A percentile compares a stretch with the other conserved stretches of the same genome.
phyloP scores from a whole-genome alignment of 129 eudicot species.

The Sambucus nigra region DNA sequence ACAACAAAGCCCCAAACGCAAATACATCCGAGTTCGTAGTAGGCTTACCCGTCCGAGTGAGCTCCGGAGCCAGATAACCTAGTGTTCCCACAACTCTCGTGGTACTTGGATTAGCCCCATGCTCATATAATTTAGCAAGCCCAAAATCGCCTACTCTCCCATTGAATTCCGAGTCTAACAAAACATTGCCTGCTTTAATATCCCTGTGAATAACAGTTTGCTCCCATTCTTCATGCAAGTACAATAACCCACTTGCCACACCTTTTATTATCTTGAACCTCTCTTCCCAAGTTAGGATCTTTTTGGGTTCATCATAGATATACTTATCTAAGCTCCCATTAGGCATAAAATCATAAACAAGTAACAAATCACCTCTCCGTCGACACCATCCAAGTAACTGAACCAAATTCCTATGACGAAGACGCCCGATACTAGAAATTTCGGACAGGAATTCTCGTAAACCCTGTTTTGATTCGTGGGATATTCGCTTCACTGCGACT shows the following conservation, averaged over 20 bases:
- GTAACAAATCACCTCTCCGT: constrained; percentile 45
- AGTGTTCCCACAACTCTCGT: constrained; percentile 74
- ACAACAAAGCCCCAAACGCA: constrained; percentile 71
- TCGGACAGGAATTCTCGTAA: constrained; percentile 54
- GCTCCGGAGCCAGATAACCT: constrained; percentile 83
- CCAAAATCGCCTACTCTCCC: constrained; percentile 79
- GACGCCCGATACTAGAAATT: constrained; percentile 66
- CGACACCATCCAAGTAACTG: constrained; percentile 85
- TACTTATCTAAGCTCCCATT: constrained; percentile 79
- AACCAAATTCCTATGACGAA: constrained; percentile 71
- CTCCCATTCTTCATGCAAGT: constrained; percentile 86
- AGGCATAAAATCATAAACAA: constrained; percentile 85
- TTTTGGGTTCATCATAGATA: constrained; percentile 41
- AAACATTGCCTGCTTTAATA: constrained; percentile 74
- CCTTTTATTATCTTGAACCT: constrained; percentile 74
- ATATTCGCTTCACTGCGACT: constrained; percentile 72
- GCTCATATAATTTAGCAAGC: constrained; percentile 66
- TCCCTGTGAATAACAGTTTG: constrained; percentile 86
- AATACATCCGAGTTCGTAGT: constrained; percentile 74
- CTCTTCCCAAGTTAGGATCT: constrained; percentile 57
- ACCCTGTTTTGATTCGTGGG: constrained; percentile 63
- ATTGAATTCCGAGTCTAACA: constrained; percentile 58
- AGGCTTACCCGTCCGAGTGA: constrained; percentile 77
- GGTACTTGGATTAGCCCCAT: constrained; percentile 55
- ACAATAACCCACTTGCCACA: constrained; percentile 65